Base-by-base conservation (phyloP, 192 early-diverging fungal genomes). In the Glomus cerebriforme region DNA sequence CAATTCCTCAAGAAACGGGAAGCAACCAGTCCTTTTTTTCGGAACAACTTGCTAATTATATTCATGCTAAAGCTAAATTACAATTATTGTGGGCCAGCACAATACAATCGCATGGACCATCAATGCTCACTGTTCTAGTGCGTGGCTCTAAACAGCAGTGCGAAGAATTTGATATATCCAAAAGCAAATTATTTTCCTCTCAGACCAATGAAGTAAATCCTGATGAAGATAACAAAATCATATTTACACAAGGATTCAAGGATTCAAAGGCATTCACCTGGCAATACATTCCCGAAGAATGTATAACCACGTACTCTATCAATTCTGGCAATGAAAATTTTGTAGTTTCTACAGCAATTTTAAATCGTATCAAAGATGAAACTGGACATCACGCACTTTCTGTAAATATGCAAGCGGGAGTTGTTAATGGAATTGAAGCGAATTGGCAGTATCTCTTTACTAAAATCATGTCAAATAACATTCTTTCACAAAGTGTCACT, bases 251-350 rank as follows among this genome's bases (percentile, higher is more conserved):
- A 26, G 59, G 59, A 26, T 62, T 62, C 7, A 22, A 5, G 8
- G 24, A 62, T 12, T 62, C 59, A 22, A 62, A 62, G 24, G 59
- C 22, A 62, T 62, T 62, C 24, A 27, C 26, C 26, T 62, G 59
- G 59, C 59, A 62, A 27, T 62, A 62, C 22, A 62, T 62, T 27
- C 59, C 59, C 12, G 59, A 62, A n/a, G 59, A 62, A 62, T 24
- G n/a, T n/a, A 62, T 62, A n/a, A 62, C 59, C 59, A 26, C 59
- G 59, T 2, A 62, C 59, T 62, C 7, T 26, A 26, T 7, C n/a
- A n/a, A 60, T n/a, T 39, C 3, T 39, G 39, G 39, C 39, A 39
- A 43, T 43, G 59, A 27, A 0, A 62, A 62, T 62, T 62, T 62
- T 62, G 59, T n/a, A n/a, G n/a, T 60, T 60, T 10, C 24, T 60